These are phyloP conservation scores for Candida sp. DNA, from an alignment of 1,139 yeast genomes.

Conservation along the genomic window DNA sequence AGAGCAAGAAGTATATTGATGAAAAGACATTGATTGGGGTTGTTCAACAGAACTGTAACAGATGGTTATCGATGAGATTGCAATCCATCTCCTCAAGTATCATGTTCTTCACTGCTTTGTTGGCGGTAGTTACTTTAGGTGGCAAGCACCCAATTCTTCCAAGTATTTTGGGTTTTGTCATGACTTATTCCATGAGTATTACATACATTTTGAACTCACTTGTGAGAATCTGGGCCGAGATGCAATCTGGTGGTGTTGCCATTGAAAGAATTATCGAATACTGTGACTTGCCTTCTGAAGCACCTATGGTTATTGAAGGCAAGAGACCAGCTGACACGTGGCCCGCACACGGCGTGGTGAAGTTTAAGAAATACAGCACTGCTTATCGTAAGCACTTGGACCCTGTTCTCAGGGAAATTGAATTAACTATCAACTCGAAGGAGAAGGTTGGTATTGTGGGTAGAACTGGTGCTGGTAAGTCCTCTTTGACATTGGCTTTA, in stretches of 20 bases:
- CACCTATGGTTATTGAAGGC: constrained; percentile 27
- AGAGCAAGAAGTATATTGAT: constrained; percentile 60
- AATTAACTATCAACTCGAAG: constrained; percentile 26
- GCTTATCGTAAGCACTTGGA: constrained; percentile 37
- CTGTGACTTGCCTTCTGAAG: constrained; percentile 29
- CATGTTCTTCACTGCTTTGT: constrained; percentile 27
- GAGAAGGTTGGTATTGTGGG: constrained; percentile 43
- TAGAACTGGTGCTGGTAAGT: constrained; percentile 43
- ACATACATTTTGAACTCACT: constrained; percentile 30
- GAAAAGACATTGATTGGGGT: constrained; percentile 55
- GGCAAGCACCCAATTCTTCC: constrained; percentile 26
- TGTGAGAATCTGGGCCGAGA: constrained; percentile 34
- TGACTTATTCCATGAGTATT: constrained; percentile 34
- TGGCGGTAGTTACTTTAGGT: constrained; percentile 25
- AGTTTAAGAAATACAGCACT: constrained; percentile 32
- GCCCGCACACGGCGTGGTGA: constrained; percentile 33
- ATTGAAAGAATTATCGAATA: constrained; percentile 38
- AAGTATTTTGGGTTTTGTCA: constrained; percentile 36
- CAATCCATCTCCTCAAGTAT: constrained; percentile 32
- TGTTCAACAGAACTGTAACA: constrained; percentile 27
- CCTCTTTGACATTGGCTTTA: constrained; percentile 35
- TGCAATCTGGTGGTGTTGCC: constrained; percentile 34
- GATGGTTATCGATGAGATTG: constrained; percentile 41
- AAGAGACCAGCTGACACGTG: constrained; percentile 27
- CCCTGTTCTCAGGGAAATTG: constrained; percentile 30